Base-by-base conservation (phyloP, 768 basidiomycete genomes). In the Mycena crocata region DNA sequence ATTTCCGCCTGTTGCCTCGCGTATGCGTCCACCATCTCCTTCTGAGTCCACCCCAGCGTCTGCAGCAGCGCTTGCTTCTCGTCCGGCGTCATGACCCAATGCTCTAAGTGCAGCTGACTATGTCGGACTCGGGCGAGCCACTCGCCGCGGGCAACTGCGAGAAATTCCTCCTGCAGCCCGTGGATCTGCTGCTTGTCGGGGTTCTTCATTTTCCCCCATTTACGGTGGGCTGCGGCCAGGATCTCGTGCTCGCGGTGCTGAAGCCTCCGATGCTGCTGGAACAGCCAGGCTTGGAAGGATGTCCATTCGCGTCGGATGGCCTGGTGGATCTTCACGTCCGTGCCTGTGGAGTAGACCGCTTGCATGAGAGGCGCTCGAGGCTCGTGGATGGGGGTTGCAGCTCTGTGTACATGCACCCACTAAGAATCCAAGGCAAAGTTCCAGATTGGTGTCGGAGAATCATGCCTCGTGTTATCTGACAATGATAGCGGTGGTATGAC, bases 51-150 rank as follows among this genome's bases (percentile, higher is more conserved):
- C 0, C 61, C 44, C 23, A 70, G 46, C 10, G 52, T 46, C 30
- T 62, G 61, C 42, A 66, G 55, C 39, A 70, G 37, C 50, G 23
- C 19, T 17, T 40, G 39, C 54, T 70, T 70, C 62, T 70, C 64
- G 37, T 70, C 69, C 24, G 60, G 64, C 24, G 69, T 70, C 64
- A 67, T 70, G 5, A 70, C 61, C 69, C 69, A 70, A 30, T 67
- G 64, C 57, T 70, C 61, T 6, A 70, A 21, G 30, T 66, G 65
- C 6, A 70, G 52, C 61, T 56, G 61, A 9, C 39, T 34, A 10
- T 62, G 35, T 17, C 69, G 69, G 32, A 70, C 69, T 6, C 69
- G 65, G 6, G 61, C 62, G 24, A 70, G 64, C 69, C 69, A 70
- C 24, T 64, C 31, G 31, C 30, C n/a, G 1, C 69, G 42, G n/a